A percentile compares a stretch with the other conserved stretches of the same genome.
These are phyloP conservation scores for Boletus sensibilis DNA, from an alignment of 768 basidiomycete species.

Conservation along the genomic window DNA sequence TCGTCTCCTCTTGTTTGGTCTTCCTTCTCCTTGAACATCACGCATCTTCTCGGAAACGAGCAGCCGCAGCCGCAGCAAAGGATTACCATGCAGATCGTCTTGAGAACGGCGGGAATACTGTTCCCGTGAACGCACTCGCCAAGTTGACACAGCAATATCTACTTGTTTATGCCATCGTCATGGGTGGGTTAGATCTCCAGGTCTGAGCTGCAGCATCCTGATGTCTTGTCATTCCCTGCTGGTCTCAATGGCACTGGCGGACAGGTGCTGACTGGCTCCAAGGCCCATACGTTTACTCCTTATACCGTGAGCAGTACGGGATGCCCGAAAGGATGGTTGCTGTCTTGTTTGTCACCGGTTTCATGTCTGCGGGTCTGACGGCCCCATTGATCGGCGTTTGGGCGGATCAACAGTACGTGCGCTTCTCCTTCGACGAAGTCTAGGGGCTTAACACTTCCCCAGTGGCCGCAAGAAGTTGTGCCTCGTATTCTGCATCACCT, in stretches of 20 bases:
- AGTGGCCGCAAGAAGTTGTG: slow-evolving; percentile 71
- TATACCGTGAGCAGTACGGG: slow-evolving; percentile 67
- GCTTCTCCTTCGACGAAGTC: background rate
- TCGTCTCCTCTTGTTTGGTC: slow-evolving; percentile 35
- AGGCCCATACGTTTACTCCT: slow-evolving; percentile 75
- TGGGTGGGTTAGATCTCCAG: slow-evolving; percentile 48
- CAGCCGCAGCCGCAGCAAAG: slow-evolving; percentile 16
- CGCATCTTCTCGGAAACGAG: slow-evolving; percentile 27
- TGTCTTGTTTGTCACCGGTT: slow-evolving; percentile 74
- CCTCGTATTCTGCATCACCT: slow-evolving; percentile 69
- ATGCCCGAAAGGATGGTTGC: slow-evolving; percentile 66
- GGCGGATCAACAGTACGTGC: slow-evolving; percentile 64
- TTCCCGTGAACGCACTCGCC: slow-evolving; percentile 28
- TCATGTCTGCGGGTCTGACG: slow-evolving; percentile 63
- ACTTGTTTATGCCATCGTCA: slow-evolving; percentile 67
- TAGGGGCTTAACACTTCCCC: background rate
- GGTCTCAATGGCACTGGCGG: background rate
- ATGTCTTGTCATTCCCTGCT: background rate
- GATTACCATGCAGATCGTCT: slow-evolving; percentile 28
- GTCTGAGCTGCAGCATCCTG: background rate
- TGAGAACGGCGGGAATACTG: slow-evolving; percentile 30
- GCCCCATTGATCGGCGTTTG: slow-evolving; percentile 73
- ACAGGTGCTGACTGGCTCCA: slow-evolving; percentile 78
- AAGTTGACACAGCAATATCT: slow-evolving; percentile 52
- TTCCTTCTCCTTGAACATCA: slow-evolving; percentile 37